Conservation (phyloP, 1,284 basidiomycete species). For the Volvariella volvacea region DNA sequence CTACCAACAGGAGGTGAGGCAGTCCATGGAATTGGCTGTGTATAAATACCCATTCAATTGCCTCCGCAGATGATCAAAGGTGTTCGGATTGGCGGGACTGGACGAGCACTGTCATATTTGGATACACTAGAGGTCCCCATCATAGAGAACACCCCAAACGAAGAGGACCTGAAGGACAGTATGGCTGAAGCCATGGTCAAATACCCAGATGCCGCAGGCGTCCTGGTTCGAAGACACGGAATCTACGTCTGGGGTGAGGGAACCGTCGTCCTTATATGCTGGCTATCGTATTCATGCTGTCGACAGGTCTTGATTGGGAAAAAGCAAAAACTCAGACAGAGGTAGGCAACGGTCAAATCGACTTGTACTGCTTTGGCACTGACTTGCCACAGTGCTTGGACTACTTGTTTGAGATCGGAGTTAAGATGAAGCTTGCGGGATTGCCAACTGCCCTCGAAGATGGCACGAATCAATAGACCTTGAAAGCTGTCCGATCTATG, state of each 20-base stretch:
- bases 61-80: constrained; percentile 78
- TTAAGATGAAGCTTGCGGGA: constrained; percentile 68
- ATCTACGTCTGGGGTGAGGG: constrained; percentile 77
- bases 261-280: neutral
- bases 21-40: neutral
- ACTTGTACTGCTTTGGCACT: neutral
- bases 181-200: constrained; percentile 79
- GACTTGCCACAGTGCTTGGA: constrained; percentile 63
- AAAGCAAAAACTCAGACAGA: constrained; percentile 87
- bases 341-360: constrained; percentile 26
- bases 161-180: constrained; percentile 80
- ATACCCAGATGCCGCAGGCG: constrained; percentile 72
- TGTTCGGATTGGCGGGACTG: constrained; percentile 68
- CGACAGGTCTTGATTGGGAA: constrained; percentile 67
- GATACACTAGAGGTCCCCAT: constrained; percentile 84
- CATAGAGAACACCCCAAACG: constrained; percentile 83
- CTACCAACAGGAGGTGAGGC: constrained; percentile 29
- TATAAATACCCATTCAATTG: constrained; percentile 5
- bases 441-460: constrained; percentile 36
- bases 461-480: too few species aligned
- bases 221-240: constrained; percentile 78
- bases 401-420: constrained; percentile 80
- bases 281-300: neutral
- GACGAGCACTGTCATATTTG: constrained; percentile 67
- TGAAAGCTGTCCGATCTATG: too few species aligned